Percentiles rank a stretch among this genome's conserved stretches.
Evolutionary conservation across 768 basidiomycete species (phyloP).

Genomic region (Tephrocybe sp.): DNA sequence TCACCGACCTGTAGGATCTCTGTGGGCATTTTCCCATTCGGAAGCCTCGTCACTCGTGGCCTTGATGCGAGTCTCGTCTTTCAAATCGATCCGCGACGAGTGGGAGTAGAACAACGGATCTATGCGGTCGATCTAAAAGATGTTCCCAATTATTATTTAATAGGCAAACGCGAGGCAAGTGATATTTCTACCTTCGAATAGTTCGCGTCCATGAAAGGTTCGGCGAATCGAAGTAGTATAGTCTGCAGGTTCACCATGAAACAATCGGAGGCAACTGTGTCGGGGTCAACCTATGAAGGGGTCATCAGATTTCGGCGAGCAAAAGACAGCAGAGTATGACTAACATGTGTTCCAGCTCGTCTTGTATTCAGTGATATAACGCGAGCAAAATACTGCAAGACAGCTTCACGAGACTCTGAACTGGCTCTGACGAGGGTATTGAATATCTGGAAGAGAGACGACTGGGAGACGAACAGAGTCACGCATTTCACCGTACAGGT

Average conservation of each 20-base stretch:
- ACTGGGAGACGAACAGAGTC: constrained; percentile 22
- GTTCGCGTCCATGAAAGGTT: constrained; percentile 92
- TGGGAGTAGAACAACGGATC: constrained; percentile 80
- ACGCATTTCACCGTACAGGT: not conserved
- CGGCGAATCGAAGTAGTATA: constrained; percentile 82
- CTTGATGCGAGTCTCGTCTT: constrained; percentile 92
- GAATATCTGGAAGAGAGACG: constrained; percentile 82
- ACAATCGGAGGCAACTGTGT: constrained; percentile 85
- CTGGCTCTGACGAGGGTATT: constrained; percentile 87
- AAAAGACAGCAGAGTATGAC: too few relatives aligned
- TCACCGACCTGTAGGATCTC: constrained; percentile 40
- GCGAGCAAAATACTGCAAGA: constrained; percentile 79
- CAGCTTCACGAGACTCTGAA: constrained; percentile 74
- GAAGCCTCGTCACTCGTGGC: constrained; percentile 87
- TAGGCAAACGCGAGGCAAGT: not conserved
- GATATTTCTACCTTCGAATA: constrained; percentile 72
- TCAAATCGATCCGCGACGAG: constrained; percentile 70
- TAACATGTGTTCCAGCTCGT: constrained; percentile 88
- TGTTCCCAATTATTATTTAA: not conserved
- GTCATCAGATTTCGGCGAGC: not conserved
- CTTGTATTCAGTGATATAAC: constrained; percentile 76
- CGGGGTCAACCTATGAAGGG: constrained; percentile 66
- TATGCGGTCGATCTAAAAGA: constrained; percentile 80
- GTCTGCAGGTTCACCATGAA: constrained; percentile 91
- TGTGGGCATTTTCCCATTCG: constrained; percentile 62